Percentiles rank a stretch among this genome's conserved stretches.
These are phyloP conservation scores for Tetragonia tetragonoides DNA, from an alignment of 148 eudicot genomes.

Conservation along the genomic window DNA sequence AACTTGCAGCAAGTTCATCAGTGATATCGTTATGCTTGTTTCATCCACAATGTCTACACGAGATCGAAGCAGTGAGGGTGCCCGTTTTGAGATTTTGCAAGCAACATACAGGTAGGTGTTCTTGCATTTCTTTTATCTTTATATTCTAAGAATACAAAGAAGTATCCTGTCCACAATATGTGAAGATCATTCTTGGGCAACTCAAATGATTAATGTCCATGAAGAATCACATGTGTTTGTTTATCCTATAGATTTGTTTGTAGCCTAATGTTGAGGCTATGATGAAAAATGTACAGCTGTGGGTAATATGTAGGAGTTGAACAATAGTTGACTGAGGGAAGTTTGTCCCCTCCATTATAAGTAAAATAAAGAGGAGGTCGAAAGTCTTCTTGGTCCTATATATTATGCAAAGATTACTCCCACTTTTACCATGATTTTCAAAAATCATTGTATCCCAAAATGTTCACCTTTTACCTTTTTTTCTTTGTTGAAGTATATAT, in stretches of 20 bases:
- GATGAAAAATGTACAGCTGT: no score
- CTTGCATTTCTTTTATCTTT: not conserved
- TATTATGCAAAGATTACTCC: not conserved
- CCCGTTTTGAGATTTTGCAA: slow-evolving; percentile 83
- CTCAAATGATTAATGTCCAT: no score
- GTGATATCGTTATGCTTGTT: slow-evolving; percentile 75
- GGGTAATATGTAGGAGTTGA: not conserved
- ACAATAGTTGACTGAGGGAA: not conserved
- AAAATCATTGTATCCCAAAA: not conserved
- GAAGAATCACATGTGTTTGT: not conserved
- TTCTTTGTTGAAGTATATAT: not conserved
- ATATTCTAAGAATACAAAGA: not conserved
- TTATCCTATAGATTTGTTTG: not conserved
- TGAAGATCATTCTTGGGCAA: not conserved
- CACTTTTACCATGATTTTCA: not conserved
- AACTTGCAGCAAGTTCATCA: slow-evolving; percentile 77
- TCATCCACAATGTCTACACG: slow-evolving; percentile 75
- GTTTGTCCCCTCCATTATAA: not conserved
- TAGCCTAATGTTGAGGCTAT: no score
- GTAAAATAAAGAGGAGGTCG: not conserved
- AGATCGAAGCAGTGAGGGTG: slow-evolving; percentile 81
- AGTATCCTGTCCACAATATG: not conserved
- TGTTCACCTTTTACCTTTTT: not conserved
- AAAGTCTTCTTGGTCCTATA: not conserved
- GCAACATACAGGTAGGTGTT: slow-evolving; percentile 63